Evolutionary conservation across 768 basidiomycete genomes (phyloP).

Genomic region (Suillus subluteus): DNA sequence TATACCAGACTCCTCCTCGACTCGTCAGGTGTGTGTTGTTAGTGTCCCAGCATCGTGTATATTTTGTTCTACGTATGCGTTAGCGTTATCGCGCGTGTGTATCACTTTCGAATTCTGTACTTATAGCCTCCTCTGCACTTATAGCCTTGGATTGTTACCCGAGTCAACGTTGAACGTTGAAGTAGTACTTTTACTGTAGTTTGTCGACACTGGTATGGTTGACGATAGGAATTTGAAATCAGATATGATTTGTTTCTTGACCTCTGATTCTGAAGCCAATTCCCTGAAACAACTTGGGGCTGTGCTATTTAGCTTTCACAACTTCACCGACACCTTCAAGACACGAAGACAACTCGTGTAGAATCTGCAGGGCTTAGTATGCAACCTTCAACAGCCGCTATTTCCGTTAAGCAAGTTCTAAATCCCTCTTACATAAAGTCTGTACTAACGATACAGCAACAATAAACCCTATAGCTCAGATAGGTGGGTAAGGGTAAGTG

Average conservation of each 20-base stretch:
- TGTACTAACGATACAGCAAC: neutral
- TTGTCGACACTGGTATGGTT: neutral
- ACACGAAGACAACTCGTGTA: neutral
- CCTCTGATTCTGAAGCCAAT: neutral
- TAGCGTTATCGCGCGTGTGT: neutral
- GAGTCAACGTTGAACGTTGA: neutral
- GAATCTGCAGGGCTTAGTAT: neutral
- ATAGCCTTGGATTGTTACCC: neutral
- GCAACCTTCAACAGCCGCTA: neutral
- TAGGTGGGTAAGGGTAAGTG: neutral
- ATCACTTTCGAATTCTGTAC: neutral
- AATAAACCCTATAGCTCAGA: neutral
- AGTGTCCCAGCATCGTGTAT: constrained; percentile 3
- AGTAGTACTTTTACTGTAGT: neutral
- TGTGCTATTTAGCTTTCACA: neutral
- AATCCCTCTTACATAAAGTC: neutral
- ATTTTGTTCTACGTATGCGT: neutral
- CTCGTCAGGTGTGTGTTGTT: constrained; percentile 3
- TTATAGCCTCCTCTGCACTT: neutral
- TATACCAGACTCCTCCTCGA: constrained; percentile 2
- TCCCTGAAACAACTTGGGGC: neutral
- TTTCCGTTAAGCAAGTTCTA: neutral
- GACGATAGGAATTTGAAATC: neutral
- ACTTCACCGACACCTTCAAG: neutral
- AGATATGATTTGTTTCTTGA: neutral